Evolutionary conservation across 2,329 filamentous ascomycete genomes (phyloP), one percentile per base, ranked within the genome.

Genomic region (Ilyonectria sp.): DNA sequence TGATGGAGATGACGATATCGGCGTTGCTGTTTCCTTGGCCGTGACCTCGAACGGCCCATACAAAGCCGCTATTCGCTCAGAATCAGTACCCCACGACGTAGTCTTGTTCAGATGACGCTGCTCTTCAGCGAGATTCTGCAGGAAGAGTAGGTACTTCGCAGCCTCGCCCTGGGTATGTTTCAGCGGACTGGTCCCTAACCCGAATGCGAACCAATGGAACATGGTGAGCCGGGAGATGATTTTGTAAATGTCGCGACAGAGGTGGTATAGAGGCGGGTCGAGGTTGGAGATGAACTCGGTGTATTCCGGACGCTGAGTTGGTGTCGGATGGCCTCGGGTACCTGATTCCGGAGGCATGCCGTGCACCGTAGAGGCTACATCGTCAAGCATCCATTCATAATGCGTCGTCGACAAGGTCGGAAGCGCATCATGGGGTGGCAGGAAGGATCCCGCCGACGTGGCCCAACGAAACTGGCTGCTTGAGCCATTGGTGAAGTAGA

Each of bases 391-490:
- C 23, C 23, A 3, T 23, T 23, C 23, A 3, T 23, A 23, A 23
- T 23, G 7, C 6, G 2, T 10, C 37, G 23, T 49, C n/a, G 46
- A 49, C 1, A 19, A 29, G 6, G 46, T 49, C 13, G 29, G 50
- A 10, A 53, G 50, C 23, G 9, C 11, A n/a, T 53, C 50, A 23
- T 53, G 50, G 13, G 50, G 50, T 15, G 50, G 50, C 29, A 35
- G 23, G 23, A 53, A 53, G 26, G 23, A 33, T 29, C 50, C 50
- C 9, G 23, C 50, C 23, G 21, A 29, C 17, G 50, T 53, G 17
- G 23, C 21, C 50, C 50, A 33, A 15, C 50, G 50, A 23, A 53
- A 53, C 50, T 53, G 50, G 50, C 23, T 53, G 29, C 50, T 53
- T 10, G 50, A 31, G 21, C 50, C 50, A 11, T 53, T n/a, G 29